Percentiles rank a stretch among this genome's conserved stretches.
Evolutionary conservation across 805 yeast genomes (phyloP).

Genomic region (Pichia pseudocactophila): DNA sequence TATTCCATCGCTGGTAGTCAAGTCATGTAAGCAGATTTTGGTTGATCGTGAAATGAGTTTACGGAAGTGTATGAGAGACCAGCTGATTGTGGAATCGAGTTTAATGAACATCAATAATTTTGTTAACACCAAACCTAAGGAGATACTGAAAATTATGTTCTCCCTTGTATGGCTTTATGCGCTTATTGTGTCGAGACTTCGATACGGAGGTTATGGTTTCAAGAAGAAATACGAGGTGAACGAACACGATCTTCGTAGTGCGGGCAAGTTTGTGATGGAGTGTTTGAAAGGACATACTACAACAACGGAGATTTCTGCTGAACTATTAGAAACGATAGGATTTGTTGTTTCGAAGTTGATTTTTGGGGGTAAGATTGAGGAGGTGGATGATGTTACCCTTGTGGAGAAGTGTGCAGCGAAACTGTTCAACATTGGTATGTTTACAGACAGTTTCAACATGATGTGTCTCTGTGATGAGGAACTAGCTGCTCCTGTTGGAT

Average conservation of each 20-base stretch:
- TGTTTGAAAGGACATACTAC: constrained; percentile 24
- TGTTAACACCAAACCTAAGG: constrained; percentile 27
- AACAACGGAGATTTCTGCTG: constrained; percentile 1
- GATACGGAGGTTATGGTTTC: constrained; percentile 60
- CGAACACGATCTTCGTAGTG: constrained; percentile 58
- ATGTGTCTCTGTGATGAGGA: neutral
- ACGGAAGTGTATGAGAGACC: constrained; percentile 32
- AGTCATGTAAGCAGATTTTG: constrained; percentile 44
- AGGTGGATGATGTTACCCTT: constrained; percentile 30
- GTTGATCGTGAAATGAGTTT: constrained; percentile 60
- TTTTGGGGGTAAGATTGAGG: constrained; percentile 60
- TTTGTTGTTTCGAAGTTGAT: constrained; percentile 43
- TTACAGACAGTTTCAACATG: constrained; percentile 15
- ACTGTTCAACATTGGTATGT: constrained; percentile 34
- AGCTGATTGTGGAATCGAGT: constrained; percentile 21
- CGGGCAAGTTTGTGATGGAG: constrained; percentile 34
- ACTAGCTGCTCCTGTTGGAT: constrained; percentile 42
- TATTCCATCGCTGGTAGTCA: constrained; percentile 49
- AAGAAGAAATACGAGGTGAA: constrained; percentile 55
- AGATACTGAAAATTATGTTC: constrained; percentile 40
- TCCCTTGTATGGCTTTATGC: constrained; percentile 66
- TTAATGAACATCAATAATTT: constrained; percentile 4
- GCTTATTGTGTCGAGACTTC: constrained; percentile 45
- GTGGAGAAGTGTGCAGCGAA: constrained; percentile 28
- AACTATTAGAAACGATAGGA: constrained; percentile 22